Percentiles rank a stretch among this genome's conserved stretches.
These are phyloP conservation scores for Lophiotrema nucula DNA, from an alignment of 495 filamentous ascomycete species.

Conservation along the genomic window DNA sequence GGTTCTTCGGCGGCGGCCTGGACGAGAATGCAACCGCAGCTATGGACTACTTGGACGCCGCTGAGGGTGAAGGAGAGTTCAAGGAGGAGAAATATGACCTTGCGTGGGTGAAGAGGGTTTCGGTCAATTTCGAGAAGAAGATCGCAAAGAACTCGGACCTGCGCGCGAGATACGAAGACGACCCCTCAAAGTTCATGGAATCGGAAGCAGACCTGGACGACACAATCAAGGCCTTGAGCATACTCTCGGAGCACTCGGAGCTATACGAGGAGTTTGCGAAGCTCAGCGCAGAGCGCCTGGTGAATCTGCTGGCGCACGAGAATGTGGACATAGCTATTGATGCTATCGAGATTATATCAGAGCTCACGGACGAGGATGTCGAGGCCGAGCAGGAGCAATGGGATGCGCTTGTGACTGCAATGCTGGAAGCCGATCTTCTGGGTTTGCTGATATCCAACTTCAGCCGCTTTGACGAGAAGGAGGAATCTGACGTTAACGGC, in stretches of 20 bases:
- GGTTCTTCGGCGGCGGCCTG: slow-evolving; percentile 94
- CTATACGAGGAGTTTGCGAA: slow-evolving; percentile 81
- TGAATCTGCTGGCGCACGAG: slow-evolving; percentile 83
- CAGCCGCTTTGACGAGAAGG: slow-evolving; percentile 72
- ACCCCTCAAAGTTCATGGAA: slow-evolving; percentile 80
- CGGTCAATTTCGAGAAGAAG: slow-evolving; percentile 83
- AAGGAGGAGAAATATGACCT: slow-evolving; percentile 75
- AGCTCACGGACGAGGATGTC: slow-evolving; percentile 94
- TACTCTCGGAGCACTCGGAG: slow-evolving; percentile 81
- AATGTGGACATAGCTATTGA: slow-evolving; percentile 97
- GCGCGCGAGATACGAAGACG: slow-evolving; percentile 79
- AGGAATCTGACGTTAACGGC: slow-evolving; percentile 76
- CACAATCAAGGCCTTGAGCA: slow-evolving; percentile 82
- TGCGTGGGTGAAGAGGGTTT: slow-evolving; percentile 78
- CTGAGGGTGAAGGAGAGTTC: slow-evolving; percentile 56
- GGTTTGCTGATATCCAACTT: slow-evolving; percentile 83
- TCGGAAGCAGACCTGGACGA: slow-evolving; percentile 91
- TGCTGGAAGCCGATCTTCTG: slow-evolving; percentile 78
- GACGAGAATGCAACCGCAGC: slow-evolving; percentile 75
- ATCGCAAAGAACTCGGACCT: slow-evolving; percentile 92
- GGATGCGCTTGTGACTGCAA: slow-evolving; percentile 73
- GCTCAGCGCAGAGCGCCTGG: slow-evolving; percentile 69
- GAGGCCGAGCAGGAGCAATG: slow-evolving; percentile 80
- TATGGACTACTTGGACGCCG: slow-evolving; percentile 82
- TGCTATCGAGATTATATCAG: slow-evolving; percentile 83